Evolutionary conservation across 139 green algal species (phyloP).

Genomic region (Chlorokybus atmophyticus): DNA sequence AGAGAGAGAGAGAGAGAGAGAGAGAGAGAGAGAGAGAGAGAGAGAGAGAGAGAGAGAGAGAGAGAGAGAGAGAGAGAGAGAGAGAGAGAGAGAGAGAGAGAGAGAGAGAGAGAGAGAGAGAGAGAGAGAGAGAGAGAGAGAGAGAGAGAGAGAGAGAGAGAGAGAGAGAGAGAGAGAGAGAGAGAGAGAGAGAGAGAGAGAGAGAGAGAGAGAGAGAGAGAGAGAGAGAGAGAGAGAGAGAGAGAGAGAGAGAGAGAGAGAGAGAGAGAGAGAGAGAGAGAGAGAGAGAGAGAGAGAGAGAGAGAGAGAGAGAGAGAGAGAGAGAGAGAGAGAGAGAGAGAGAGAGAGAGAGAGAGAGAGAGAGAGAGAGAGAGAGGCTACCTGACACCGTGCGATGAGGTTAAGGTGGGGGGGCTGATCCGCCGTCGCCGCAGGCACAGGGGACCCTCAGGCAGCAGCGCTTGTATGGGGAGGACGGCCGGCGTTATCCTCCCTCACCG

Average conservation of each 20-base stretch:
- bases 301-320: not conserved
- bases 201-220: not conserved
- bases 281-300: not conserved
- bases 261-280: not conserved
- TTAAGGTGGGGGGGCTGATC: too few species aligned
- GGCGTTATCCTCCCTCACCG: too few species aligned
- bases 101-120: not conserved
- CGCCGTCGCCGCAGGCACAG: too few species aligned
- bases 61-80: not conserved
- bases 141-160: not conserved
- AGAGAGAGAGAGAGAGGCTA: conserved; percentile 2
- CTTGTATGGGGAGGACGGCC: too few species aligned
- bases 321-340: conserved; percentile 3
- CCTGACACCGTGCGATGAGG: too few species aligned
- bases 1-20: not conserved
- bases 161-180: not conserved
- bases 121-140: not conserved
- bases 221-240: not conserved
- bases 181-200: not conserved
- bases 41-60: not conserved
- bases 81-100: not conserved
- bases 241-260: not conserved
- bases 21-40: not conserved
- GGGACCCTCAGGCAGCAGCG: too few species aligned
- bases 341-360: conserved; percentile 3